Base-by-base conservation (phyloP, 75 land plant genomes). In the Ceratopteris richardii region DNA sequence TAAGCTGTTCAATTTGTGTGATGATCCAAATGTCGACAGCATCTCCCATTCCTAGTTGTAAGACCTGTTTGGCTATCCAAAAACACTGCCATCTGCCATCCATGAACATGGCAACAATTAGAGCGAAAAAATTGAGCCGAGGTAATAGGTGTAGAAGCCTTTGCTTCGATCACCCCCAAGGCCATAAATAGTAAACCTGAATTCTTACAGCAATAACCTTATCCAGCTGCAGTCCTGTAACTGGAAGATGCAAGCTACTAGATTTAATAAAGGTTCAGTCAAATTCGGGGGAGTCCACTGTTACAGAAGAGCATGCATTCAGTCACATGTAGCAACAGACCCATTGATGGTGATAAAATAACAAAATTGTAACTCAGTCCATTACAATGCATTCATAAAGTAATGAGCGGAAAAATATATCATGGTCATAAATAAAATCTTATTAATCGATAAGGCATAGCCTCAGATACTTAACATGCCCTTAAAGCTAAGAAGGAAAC, bases 221-320 rank as follows among this genome's bases (percentile, higher is more conserved):
- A 95, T 53, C 96, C 96, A 95, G 50, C 97, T 89, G 48, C 92
- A 73, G 40, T 80, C 76, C n/a, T 90, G 84, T 11, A 95, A 86
- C 71, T 90, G 97, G 69, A 95, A 91, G 58, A 90, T 62, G 18
- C 68, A 75, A 41, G 90, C 99, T 25, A 90, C 86, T 14, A 94
- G 59, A 69, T 90, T 90, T 44, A 95, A 66, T 56, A 90, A 26
- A 9, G 99, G 97, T 18, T 83, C 93, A 43, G 77, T 87, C 3
- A 95, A 76, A 57, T 95, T 90, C 39, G 99, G 80, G 19, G 99
- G 99, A 13, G 83, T 69, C 99, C 97, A 90, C 96, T 94, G 87
- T 65, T 77, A 39, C 24, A 47, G 31, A 61, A 37, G 4, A 46
- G 50, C 9, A 3, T 4, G 37, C 37, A 3, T 33, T 33, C 37